Base-by-base conservation (phyloP, 768 basidiomycete genomes). In the Tephrocybe sp. region DNA sequence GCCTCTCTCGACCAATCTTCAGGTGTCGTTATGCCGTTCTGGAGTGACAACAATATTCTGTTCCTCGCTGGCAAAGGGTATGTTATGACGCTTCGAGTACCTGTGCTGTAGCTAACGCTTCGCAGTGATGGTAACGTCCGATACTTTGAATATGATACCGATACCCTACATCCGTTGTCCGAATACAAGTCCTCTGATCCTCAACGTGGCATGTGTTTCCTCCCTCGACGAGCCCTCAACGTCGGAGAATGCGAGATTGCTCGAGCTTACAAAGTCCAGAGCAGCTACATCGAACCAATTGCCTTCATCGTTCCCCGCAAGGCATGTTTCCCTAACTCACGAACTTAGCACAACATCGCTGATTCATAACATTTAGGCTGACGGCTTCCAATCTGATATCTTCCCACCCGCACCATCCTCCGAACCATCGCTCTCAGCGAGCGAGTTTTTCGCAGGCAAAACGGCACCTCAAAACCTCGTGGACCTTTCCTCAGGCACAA, bases 1-100 rank as follows among this genome's bases (percentile, higher is more conserved):
- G 71, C 84, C 47, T 76, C 75, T 12, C 72, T 98, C 53, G 96
- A 99, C 67, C 92, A 95, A 66, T 87, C 86, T 34, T 84, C 94
- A 45, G 96, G 96, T 34, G 92, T 96, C 9, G 67, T 95, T 38
- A 98, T 98, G 94, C 96, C 96, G 2, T 97, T 97, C 83, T 98
- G 92, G 85, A 85, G 82, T 36, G 94, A 96, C 59, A 98, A 96
- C 66, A 88, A 90, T 58, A 88, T 97, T 48, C 71, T 94, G 38
- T 92, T 93, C 80, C 75, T 92, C 52, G 92, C 91, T 67, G 92
- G 94, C 44, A 96, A 96, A 70, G 93, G 92, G 88, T 89, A 55
- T 51, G 52, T n/a, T 26, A 1, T 35, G 74, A 65, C n/a, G 33
- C 36, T 17, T 19, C 48, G 36, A 14, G 11, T 42, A 6, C 41